Percentiles rank a stretch among this genome's conserved stretches.
These are phyloP conservation scores for Tillandsia leiboldiana DNA, from an alignment of 176 grass and related monocot species.

Conservation along the genomic window DNA sequence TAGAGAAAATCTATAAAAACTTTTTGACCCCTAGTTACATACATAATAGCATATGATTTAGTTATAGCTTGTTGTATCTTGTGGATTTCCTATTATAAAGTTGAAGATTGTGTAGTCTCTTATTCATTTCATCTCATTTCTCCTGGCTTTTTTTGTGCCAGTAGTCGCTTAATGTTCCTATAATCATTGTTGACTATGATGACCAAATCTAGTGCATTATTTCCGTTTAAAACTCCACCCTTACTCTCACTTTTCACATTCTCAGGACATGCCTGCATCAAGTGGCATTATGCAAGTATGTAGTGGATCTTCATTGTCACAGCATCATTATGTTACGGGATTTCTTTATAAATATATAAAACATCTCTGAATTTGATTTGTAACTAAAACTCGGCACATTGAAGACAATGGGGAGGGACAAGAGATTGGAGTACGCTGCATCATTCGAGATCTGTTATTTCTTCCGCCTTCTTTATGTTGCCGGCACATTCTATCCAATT, in stretches of 20 bases:
- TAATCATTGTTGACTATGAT: background rate
- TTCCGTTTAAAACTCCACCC: slow-evolving; percentile 8
- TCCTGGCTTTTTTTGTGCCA: background rate
- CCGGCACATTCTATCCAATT: slow-evolving; percentile 86
- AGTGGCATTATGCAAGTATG: slow-evolving; percentile 97
- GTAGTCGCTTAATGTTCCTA: background rate
- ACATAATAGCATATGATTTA: too few species aligned
- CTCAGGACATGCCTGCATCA: slow-evolving; percentile 91
- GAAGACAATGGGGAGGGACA: slow-evolving; percentile 89
- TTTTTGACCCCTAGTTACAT: too few species aligned
- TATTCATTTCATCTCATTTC: background rate
- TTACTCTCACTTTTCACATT: slow-evolving; percentile 21
- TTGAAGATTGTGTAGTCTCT: too few species aligned
- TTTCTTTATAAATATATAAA: slow-evolving; percentile 9
- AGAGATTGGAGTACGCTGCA: slow-evolving; percentile 89
- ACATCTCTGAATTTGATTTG: background rate
- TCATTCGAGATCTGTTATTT: slow-evolving; percentile 84
- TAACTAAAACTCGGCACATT: slow-evolving; percentile 19
- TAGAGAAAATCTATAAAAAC: too few species aligned
- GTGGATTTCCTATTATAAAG: too few species aligned
- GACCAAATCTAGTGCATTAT: background rate
- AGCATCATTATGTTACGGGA: slow-evolving; percentile 10
- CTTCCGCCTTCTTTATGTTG: slow-evolving; percentile 82
- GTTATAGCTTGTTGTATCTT: too few species aligned
- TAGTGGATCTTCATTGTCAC: slow-evolving; percentile 4